Percentiles rank a stretch among this genome's conserved stretches.
Evolutionary conservation across 2,329 filamentous ascomycete species (phyloP).

Genomic region (Diaporthe vaccinii): DNA sequence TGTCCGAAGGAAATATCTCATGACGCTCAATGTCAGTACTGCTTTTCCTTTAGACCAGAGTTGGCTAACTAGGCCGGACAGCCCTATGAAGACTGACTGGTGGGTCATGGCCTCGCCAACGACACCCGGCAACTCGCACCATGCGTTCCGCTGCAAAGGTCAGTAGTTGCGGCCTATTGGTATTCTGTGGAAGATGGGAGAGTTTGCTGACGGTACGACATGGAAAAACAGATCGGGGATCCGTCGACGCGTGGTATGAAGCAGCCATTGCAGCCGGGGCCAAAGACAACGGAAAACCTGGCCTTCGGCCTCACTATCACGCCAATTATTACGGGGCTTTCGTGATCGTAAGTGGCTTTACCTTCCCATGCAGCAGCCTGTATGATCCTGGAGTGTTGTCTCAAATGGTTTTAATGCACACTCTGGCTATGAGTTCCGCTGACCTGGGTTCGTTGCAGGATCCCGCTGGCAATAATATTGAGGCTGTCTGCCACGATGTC

Average conservation of each 20-base stretch:
- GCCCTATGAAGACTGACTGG: constrained; percentile 48
- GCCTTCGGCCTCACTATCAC: constrained; percentile 58
- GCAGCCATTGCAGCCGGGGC: constrained; percentile 59
- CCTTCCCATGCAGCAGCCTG: background rate
- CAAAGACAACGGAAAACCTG: constrained; percentile 63
- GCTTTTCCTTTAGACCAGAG: too few species aligned
- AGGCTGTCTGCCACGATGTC: constrained; percentile 53
- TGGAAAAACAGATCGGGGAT: constrained; percentile 50
- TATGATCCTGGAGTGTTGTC: background rate
- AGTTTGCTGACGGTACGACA: background rate
- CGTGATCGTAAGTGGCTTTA: constrained; percentile 51
- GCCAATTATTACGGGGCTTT: constrained; percentile 65
- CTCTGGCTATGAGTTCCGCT: background rate
- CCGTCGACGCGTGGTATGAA: constrained; percentile 61
- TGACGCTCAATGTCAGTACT: background rate
- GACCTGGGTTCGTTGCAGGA: constrained; percentile 43
- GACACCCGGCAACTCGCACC: constrained; percentile 44
- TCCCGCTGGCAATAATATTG: constrained; percentile 66
- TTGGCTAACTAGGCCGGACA: background rate
- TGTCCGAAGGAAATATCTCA: background rate
- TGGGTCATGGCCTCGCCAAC: constrained; percentile 44
- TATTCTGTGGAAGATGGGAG: background rate
- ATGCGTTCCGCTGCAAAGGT: constrained; percentile 52
- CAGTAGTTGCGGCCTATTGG: constrained; percentile 20
- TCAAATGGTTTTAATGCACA: background rate